Base-by-base conservation (phyloP, 306 rosid species). In the Acacia melanoxylon region DNA sequence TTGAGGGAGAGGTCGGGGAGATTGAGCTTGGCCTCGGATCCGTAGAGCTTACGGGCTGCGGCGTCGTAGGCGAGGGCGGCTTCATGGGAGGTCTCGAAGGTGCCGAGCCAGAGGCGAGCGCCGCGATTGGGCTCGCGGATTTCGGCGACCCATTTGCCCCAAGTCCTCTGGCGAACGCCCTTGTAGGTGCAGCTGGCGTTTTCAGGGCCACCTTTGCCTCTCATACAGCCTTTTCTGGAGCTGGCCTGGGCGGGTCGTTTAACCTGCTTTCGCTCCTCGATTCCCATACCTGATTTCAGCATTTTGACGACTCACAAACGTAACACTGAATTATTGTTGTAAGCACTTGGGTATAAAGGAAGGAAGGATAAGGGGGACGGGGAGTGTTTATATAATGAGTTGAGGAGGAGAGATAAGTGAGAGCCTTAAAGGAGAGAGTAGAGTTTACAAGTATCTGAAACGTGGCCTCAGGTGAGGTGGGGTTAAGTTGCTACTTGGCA, bases 71-170 rank as follows among this genome's bases (percentile, higher is more conserved):
- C 99, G 73, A 84, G 12, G 16, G 99, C 99, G 10, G 99, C 99
- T 0, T 90, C 99, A 51, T 78, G 82, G 46, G 97, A 88, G 2
- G 95, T 90, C 8, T 88, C 90, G 16, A 95, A 95, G 3, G 99
- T 95, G 17, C 99, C 99, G 3, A 95, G 89, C 99, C 99, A 93
- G 69, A 95, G 97, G 2, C 98, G 91, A 10, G 95, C 93, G 8
- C 99, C 99, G 0, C 99, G 92, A 11, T 93, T 93, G 52, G 98
- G 99, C 62, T 93, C 99, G 0, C 99, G 97, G 78, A 93, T 93
- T 78, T 95, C 99, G 41, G 98, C 99, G 22, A 95, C 99, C 99
- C 99, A 95, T 84, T 93, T 95, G 0, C 99, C 99, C 99, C 99
- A 95, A 0, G 99, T 93, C 72, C 99, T 86, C 81, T 95, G 99